These are phyloP conservation scores for Tricharina praecox DNA, from an alignment of 495 filamentous ascomycete species.

Conservation along the genomic window DNA sequence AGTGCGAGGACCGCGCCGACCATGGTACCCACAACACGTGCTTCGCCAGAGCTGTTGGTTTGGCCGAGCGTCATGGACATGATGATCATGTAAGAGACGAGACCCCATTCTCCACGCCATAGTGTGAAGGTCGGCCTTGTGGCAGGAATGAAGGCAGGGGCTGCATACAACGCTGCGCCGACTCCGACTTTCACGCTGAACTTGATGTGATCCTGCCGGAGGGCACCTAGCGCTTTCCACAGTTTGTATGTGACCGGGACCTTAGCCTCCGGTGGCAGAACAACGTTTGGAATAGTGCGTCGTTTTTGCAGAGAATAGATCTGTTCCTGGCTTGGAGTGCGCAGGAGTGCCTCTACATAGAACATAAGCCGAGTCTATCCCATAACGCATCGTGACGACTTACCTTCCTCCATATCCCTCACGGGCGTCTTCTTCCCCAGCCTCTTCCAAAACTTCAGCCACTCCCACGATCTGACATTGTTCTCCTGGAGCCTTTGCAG, in stretches of 20 bases:
- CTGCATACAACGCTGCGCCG: constrained; percentile 70
- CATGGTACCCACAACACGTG: constrained; percentile 75
- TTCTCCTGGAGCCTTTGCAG: constrained; percentile 42
- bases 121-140: constrained; percentile 66
- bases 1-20: constrained; percentile 63
- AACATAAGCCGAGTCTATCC: neutral
- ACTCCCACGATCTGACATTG: constrained; percentile 55
- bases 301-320: constrained; percentile 12
- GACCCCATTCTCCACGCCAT: constrained; percentile 93
- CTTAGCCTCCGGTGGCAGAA: constrained; percentile 35
- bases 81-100: constrained; percentile 94
- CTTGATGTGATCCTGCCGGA: constrained; percentile 50
- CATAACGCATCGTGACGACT: too few relatives aligned
- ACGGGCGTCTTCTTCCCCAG: neutral
- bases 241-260: constrained; percentile 34
- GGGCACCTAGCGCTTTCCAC: constrained; percentile 40
- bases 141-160: constrained; percentile 63
- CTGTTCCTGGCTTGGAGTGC: neutral
- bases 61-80: constrained; percentile 95
- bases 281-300: constrained; percentile 19
- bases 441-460: constrained; percentile 66
- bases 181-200: constrained; percentile 87
- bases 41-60: constrained; percentile 74
- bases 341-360: neutral
- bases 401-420: constrained; percentile 10